Percentiles rank a stretch among this genome's conserved stretches.
These are phyloP conservation scores for Croton setiger DNA, from an alignment of 441 rosid species.

Conservation along the genomic window DNA sequence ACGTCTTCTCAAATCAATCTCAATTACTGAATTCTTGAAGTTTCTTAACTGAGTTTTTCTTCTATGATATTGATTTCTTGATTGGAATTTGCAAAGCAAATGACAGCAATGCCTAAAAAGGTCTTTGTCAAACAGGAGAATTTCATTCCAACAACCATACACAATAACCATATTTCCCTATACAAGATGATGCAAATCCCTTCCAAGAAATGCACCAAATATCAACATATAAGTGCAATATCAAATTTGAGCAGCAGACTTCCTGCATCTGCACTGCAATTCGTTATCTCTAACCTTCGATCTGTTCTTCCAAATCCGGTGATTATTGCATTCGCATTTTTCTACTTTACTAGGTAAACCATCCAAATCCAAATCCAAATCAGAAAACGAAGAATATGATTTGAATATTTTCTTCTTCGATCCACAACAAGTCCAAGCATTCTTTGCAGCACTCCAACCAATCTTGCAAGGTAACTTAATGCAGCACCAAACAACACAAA, in stretches of 20 bases:
- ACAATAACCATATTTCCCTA: background rate
- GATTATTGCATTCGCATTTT: background rate
- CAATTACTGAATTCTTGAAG: slow-evolving; percentile 10
- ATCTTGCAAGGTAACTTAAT: slow-evolving; percentile 57
- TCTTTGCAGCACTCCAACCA: slow-evolving; percentile 38
- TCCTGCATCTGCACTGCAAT: background rate
- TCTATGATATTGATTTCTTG: background rate
- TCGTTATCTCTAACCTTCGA: background rate
- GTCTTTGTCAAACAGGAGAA: background rate
- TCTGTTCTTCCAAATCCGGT: slow-evolving; percentile 9
- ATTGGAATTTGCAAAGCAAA: background rate
- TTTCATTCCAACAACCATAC: too few relatives aligned
- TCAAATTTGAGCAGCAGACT: background rate
- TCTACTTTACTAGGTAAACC: slow-evolving; percentile 11
- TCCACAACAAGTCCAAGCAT: slow-evolving; percentile 37
- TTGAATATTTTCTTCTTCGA: slow-evolving; percentile 35
- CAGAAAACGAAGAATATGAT: slow-evolving; percentile 71
- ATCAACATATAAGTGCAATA: background rate
- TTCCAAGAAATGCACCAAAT: background rate
- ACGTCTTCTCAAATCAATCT: background rate
- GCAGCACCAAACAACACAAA: slow-evolving; percentile 54
- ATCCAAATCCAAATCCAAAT: slow-evolving; percentile 48
- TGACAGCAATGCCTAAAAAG: background rate
- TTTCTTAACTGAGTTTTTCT: background rate
- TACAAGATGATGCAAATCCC: background rate